Conservation (phyloP, 768 basidiomycete genomes). For the Tephrocybe sp. region DNA sequence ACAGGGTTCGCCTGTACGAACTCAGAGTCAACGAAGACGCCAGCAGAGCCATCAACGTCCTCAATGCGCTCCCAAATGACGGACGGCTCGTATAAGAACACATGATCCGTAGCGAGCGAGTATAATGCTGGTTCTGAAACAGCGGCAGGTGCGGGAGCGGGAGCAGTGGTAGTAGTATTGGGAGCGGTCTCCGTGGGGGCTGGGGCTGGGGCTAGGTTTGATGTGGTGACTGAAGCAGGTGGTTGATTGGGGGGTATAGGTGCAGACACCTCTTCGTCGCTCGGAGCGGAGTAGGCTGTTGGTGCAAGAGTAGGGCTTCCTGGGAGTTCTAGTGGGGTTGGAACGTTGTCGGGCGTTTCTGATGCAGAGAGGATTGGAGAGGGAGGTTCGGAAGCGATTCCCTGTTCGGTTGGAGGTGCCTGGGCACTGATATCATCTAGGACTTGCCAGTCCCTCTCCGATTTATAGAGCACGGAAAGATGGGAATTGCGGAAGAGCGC, state of each 20-base stretch:
- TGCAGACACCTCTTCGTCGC: neutral
- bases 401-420: neutral
- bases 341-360: conserved; percentile 6
- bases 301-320: neutral
- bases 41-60: conserved; percentile 80
- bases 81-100: conserved; percentile 72
- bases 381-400: neutral
- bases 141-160: neutral
- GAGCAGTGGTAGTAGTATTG: too few relatives aligned
- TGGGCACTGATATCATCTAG: conserved; percentile 4
- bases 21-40: conserved; percentile 75
- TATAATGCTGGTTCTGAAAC: conserved; percentile 52
- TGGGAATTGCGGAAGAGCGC: conserved; percentile 92
- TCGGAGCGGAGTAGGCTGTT: conserved; percentile 15
- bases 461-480: conserved; percentile 82
- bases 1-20: conserved; percentile 64
- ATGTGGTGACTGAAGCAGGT: neutral
- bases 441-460: conserved; percentile 19
- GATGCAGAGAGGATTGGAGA: conserved; percentile 5
- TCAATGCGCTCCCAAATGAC: conserved; percentile 92
- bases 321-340: conserved; percentile 8
- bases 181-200: too few relatives aligned
- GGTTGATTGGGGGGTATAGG: neutral
- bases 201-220: conserved; percentile 7
- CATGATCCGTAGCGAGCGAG: conserved; percentile 82